Percentiles rank a stretch among this genome's conserved stretches.
Evolutionary conservation across 306 rosid genomes (phyloP).

Genomic region (Astragalus glycyphyllos): DNA sequence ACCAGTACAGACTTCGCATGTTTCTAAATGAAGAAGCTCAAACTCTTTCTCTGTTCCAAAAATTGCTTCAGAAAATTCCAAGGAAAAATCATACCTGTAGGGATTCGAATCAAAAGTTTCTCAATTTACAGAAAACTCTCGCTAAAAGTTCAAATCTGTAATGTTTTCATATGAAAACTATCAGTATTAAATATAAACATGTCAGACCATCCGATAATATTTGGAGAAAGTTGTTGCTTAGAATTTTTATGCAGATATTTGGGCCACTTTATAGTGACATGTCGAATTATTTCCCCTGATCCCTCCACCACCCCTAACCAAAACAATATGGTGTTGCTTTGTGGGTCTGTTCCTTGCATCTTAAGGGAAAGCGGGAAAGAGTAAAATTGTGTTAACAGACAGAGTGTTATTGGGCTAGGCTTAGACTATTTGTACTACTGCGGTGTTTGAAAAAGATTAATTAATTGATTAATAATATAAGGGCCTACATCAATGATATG

Average conservation of each 20-base stretch:
- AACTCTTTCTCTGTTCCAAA: slow-evolving; percentile 94
- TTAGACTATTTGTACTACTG: slow-evolving; percentile 11
- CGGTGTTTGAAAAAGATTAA: slow-evolving; percentile 20
- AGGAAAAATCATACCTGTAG: slow-evolving; percentile 85
- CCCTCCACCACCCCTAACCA: slow-evolving; percentile 17
- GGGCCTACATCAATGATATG: slow-evolving; percentile 10
- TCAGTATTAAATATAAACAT: slow-evolving; percentile 19
- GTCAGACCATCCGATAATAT: slow-evolving; percentile 18
- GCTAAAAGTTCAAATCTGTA: slow-evolving; percentile 19
- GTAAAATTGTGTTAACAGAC: background rate
- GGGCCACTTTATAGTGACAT: background rate
- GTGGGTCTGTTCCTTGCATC: slow-evolving; percentile 9
- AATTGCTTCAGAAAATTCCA: slow-evolving; percentile 87
- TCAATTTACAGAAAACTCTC: slow-evolving; percentile 35
- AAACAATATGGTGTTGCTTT: slow-evolving; percentile 22
- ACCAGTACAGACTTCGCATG: slow-evolving; percentile 87
- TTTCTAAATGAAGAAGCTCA: slow-evolving; percentile 93
- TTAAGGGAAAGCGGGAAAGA: background rate
- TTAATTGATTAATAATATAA: background rate
- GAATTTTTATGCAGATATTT: slow-evolving; percentile 1
- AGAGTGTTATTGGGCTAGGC: slow-evolving; percentile 10
- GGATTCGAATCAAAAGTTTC: slow-evolving; percentile 50
- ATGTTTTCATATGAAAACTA: slow-evolving; percentile 19
- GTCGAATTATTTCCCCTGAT: slow-evolving; percentile 18
- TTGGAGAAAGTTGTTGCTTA: too few species aligned